Conservation (phyloP, 345 rosid genomes). For the Aquilaria malaccensis region DNA sequence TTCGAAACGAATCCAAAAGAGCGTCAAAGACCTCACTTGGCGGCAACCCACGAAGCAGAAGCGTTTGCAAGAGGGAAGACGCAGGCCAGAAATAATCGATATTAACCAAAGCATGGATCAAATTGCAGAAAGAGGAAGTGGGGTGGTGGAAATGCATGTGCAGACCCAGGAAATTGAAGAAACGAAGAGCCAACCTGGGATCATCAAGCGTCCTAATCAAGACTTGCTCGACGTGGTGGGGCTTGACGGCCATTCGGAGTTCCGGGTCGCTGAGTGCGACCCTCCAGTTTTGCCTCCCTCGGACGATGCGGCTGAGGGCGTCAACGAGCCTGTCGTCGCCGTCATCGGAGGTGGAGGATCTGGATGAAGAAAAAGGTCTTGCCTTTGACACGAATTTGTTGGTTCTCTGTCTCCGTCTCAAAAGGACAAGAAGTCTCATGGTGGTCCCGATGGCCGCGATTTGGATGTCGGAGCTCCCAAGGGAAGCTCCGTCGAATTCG, state of each 20-base stretch:
- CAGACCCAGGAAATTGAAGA: constrained; percentile 88
- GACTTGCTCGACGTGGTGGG: constrained; percentile 57
- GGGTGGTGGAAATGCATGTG: constrained; percentile 71
- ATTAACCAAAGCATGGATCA: constrained; percentile 61
- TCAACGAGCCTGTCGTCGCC: constrained; percentile 41
- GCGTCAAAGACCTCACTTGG: constrained; percentile 50
- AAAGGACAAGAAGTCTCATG: too few relatives aligned
- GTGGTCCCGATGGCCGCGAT: too few relatives aligned
- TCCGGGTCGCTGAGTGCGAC: constrained; percentile 39
- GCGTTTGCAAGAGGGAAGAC: constrained; percentile 72
- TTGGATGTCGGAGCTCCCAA: too few relatives aligned
- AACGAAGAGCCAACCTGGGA: constrained; percentile 63
- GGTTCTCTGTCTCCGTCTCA: not conserved
- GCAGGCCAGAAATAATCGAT: constrained; percentile 76
- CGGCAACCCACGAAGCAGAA: constrained; percentile 49
- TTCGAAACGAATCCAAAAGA: constrained; percentile 37
- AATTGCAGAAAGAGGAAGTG: constrained; percentile 59
- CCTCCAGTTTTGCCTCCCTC: constrained; percentile 70
- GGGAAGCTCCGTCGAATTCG: too few relatives aligned
- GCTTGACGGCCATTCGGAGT: constrained; percentile 29
- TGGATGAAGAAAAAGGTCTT: constrained; percentile 20
- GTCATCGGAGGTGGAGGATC: constrained; percentile 13
- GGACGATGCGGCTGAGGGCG: constrained; percentile 40
- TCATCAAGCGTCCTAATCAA: constrained; percentile 57
- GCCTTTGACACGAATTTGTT: constrained; percentile 11